Base-by-base conservation (phyloP, 164 flowering plant species). In the Euptelea pleiosperma region DNA sequence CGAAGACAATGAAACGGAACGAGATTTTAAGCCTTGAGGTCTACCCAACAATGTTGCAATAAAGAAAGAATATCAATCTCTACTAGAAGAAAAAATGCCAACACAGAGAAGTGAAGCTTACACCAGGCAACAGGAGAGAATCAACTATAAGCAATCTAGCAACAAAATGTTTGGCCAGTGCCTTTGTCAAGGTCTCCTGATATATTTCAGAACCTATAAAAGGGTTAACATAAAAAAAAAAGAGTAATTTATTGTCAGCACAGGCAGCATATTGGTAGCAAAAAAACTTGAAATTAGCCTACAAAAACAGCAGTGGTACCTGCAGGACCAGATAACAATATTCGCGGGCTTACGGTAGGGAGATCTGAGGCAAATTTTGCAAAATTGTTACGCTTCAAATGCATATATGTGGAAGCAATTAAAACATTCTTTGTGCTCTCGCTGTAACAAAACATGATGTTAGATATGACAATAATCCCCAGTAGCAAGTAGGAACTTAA, bases 301-400 rank as follows among this genome's bases (percentile, higher is more conserved):
- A 3, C 26, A 29, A 45, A 62, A 40, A 66, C 14, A 21, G 42
- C 4, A 29, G 42, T 11, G 30, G 4, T 79, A 91, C 97, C 97
- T 75, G 86, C 78, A 63, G 97, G 97, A 42, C 97, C 97, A 36
- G 93, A 87, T 52, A 91, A 70, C 49, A 91, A 67, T 50, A 91
- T 84, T 25, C 93, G 80, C 1, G 93, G 91, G 73, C 75, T 73
- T 34, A 84, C 57, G 22, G 86, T 73, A 33, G 91, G 71, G 8
- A 91, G 78, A 49, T 75, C 81, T 9, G 77, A 62, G 11, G 85
- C 62, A 41, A 69, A 79, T 65, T 83, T 83, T 15, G 65, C 58
- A 62, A 73, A 80, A 45, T 70, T 64, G 46, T 67, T 67, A 54
- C 77, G 57, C 78, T 79, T 86, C 76, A 91, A 69, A 58, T 80